A percentile compares a stretch with the other conserved stretches of the same genome.
phyloP scores from a whole-genome alignment of 352 stramenopile species.

The Phytophthora pisi region DNA sequence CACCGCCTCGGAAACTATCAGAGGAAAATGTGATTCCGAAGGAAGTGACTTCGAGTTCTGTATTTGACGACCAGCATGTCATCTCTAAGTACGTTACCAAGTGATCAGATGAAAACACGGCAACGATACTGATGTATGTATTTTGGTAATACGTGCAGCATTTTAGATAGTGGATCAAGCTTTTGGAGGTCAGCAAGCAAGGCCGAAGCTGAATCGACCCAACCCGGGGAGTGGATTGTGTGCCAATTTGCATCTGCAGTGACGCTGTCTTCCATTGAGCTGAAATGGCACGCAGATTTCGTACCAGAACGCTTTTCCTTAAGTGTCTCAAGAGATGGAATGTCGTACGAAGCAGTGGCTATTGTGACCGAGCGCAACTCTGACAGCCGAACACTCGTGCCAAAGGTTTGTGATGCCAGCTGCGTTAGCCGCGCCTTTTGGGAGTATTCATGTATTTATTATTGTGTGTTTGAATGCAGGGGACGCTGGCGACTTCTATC shows the following conservation, averaged over 20 bases:
- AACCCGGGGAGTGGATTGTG: constrained; percentile 53
- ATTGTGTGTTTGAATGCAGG: constrained; percentile 24
- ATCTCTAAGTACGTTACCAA: constrained; percentile 44
- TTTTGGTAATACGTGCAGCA: constrained; percentile 20
- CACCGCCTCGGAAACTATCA: constrained; percentile 64
- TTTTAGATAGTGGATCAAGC: constrained; percentile 39
- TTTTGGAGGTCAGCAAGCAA: constrained; percentile 57
- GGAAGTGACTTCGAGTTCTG: constrained; percentile 63
- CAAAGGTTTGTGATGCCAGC: constrained; percentile 41
- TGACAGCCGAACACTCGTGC: constrained; percentile 46
- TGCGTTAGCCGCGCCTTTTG: background rate
- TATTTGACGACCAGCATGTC: constrained; percentile 61
- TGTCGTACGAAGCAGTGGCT: constrained; percentile 53
- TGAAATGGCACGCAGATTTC: constrained; percentile 55
- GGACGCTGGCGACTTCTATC: constrained; percentile 39
- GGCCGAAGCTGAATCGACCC: constrained; percentile 16
- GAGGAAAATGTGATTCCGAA: constrained; percentile 43
- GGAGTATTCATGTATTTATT: background rate
- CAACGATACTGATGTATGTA: background rate
- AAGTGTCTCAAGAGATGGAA: constrained; percentile 50
- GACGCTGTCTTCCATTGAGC: constrained; percentile 48
- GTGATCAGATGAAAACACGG: background rate
- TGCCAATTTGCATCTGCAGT: constrained; percentile 56
- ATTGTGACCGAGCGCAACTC: constrained; percentile 40
- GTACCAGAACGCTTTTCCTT: constrained; percentile 50